These are phyloP conservation scores for Diaporthe ampelina DNA, from an alignment of 2,329 filamentous ascomycete genomes.

Conservation along the genomic window DNA sequence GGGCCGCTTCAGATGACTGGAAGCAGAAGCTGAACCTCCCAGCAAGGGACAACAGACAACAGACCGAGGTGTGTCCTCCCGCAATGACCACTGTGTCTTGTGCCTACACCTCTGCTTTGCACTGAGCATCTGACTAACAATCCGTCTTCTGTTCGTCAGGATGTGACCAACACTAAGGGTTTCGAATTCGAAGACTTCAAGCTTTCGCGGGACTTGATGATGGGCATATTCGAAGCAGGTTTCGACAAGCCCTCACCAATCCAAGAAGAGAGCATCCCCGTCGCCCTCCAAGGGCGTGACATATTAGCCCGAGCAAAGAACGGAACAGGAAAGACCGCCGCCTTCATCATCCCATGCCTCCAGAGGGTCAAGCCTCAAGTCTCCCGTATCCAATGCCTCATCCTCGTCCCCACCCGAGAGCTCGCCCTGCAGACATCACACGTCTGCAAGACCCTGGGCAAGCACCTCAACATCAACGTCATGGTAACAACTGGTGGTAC, in stretches of 20 bases:
- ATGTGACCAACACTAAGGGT: constrained; percentile 98
- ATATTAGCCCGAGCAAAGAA: constrained; percentile 98
- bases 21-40: constrained; percentile 80
- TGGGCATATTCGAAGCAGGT: constrained; percentile 99
- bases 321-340: constrained; percentile 97
- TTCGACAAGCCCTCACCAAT: constrained; percentile 99
- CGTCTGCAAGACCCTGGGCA: constrained; percentile 98
- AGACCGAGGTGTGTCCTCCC: constrained; percentile 76
- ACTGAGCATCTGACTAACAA: constrained; percentile 27
- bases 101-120: background rate
- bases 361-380: constrained; percentile 98
- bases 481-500: constrained; percentile 99
- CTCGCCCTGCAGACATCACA: constrained; percentile 98
- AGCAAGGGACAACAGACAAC: constrained; percentile 80
- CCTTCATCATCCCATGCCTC: constrained; percentile 95
- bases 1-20: constrained; percentile 68
- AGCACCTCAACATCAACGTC: constrained; percentile 96
- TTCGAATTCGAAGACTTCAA: constrained; percentile 98
- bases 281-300: constrained; percentile 94
- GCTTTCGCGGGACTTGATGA: constrained; percentile 93
- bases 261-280: constrained; percentile 98
- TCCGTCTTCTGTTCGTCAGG: constrained; percentile 66
- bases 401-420: constrained; percentile 96
- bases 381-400: constrained; percentile 95
- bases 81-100: background rate